A percentile compares a stretch with the other conserved stretches of the same genome.
Evolutionary conservation across 768 basidiomycete species (phyloP).

Genomic region (Rhizopogon salebrosus): DNA sequence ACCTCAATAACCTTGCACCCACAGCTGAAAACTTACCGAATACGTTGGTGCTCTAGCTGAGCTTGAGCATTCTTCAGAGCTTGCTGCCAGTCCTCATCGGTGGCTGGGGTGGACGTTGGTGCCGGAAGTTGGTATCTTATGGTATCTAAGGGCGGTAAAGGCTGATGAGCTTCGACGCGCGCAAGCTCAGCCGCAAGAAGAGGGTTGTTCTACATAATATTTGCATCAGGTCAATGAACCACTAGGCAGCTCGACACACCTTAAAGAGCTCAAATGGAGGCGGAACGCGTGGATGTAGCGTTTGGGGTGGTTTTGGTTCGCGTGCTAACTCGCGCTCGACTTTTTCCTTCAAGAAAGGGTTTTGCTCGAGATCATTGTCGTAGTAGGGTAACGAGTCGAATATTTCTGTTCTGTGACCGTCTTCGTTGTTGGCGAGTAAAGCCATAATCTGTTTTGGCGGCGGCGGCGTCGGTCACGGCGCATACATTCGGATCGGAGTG

Average conservation of each 20-base stretch:
- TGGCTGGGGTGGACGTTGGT: slow-evolving; percentile 55
- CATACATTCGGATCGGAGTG: slow-evolving; percentile 3
- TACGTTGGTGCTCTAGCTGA: slow-evolving; percentile 80
- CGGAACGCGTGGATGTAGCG: slow-evolving; percentile 70
- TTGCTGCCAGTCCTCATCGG: slow-evolving; percentile 71
- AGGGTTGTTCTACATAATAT: slow-evolving; percentile 50
- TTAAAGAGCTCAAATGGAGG: slow-evolving; percentile 60
- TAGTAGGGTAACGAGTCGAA: slow-evolving; percentile 93
- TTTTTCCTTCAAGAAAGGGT: slow-evolving; percentile 64
- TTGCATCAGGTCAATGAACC: neutral
- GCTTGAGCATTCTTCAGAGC: slow-evolving; percentile 74
- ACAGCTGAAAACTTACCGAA: slow-evolving; percentile 46
- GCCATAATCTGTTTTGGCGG: slow-evolving; percentile 19
- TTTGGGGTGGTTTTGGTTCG: slow-evolving; percentile 55
- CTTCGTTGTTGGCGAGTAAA: slow-evolving; percentile 6
- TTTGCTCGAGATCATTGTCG: slow-evolving; percentile 84
- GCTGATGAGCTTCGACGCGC: slow-evolving; percentile 65
- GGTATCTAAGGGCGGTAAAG: slow-evolving; percentile 64
- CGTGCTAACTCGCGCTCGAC: slow-evolving; percentile 73
- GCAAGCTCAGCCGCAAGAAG: slow-evolving; percentile 68
- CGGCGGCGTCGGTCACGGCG: neutral
- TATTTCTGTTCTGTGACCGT: slow-evolving; percentile 23
- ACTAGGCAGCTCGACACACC: slow-evolving; percentile 41
- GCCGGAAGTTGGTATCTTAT: slow-evolving; percentile 70
- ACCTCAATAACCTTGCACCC: neutral